Base-by-base conservation (phyloP, 108 stramenopile genomes). In the Nitzschia putrida region DNA sequence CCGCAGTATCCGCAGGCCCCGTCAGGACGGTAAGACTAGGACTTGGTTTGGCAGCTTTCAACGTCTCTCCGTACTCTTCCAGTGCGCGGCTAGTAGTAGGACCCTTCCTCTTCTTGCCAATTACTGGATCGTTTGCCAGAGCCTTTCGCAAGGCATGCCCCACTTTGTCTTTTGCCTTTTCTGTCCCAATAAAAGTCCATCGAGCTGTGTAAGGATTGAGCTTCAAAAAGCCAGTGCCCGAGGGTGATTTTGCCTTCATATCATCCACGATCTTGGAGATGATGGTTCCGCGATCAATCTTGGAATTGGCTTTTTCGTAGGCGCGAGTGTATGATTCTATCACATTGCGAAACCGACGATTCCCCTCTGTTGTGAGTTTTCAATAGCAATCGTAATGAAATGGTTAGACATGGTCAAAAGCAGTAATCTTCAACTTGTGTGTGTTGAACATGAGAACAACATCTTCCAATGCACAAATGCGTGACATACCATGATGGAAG, bases 91-190 rank as follows among this genome's bases (percentile, higher is more conserved):
- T 49, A 16, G 47, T 49, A 49, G 47, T 56, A 21, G 55, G 22
- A 25, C 24, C 22, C 55, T 24, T 56, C 55, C 55, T 56, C 13
- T 56, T 56, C 13, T 20, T 20, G 23, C 23, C 22, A 21, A 21
- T 56, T 40, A 8, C 61, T 63, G 43, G 29, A 29, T 13, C 29
- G 22, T 53, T 53, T 29, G 34, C 29, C 24, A 53, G 21, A 9
- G 71, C 71, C 52, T 74, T 66, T 23, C 76, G 69, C 10, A 77
- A 38, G 1, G 76, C 76, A 51, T 77, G 76, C 12, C 76, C 76
- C 25, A 77, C 61, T 64, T 77, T 77, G 57, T 77, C 76, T 53
- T 71, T 77, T 8, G 69, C 68, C 50, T 71, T 77, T 10, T 71
- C 69, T n/a, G 41, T 57, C 13, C 69, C 76, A 40, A 77, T 66